A percentile compares a stretch with the other conserved stretches of the same genome.
These are phyloP conservation scores for Coprinellus micaceus DNA, from an alignment of 768 basidiomycete species.

Conservation along the genomic window DNA sequence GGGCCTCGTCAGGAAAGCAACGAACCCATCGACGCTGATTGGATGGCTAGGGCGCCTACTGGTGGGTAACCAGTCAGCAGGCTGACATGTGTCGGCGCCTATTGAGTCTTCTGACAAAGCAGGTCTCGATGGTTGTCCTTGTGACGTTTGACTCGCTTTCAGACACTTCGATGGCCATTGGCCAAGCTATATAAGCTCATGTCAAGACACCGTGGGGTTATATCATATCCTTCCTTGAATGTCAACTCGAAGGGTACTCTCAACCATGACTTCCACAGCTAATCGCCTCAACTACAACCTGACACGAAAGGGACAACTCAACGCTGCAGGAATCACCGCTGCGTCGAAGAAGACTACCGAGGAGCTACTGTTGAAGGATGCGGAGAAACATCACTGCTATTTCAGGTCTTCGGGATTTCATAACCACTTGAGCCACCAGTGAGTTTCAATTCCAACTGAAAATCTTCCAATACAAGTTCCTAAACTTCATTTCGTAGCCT, in stretches of 20 bases:
- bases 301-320: constrained; percentile 35
- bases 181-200: background rate
- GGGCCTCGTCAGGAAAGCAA: too few relatives aligned
- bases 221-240: background rate
- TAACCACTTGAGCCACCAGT: constrained; percentile 63
- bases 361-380: constrained; percentile 45
- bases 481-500: constrained; percentile 32
- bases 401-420: constrained; percentile 41
- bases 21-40: too few relatives aligned
- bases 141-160: too few relatives aligned
- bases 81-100: too few relatives aligned
- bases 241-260: background rate
- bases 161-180: too few relatives aligned
- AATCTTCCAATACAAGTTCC: background rate
- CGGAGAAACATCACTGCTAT: constrained; percentile 48
- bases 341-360: constrained; percentile 40
- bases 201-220: background rate
- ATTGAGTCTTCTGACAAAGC: too few relatives aligned
- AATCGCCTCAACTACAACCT: constrained; percentile 1
- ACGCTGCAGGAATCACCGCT: constrained; percentile 43
- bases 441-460: constrained; percentile 16
- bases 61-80: too few relatives aligned
- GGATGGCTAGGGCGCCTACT: too few relatives aligned
- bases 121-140: too few relatives aligned
- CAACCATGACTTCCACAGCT: background rate